A percentile compares a stretch with the other conserved stretches of the same genome.
Conservation (phyloP, 2,329 filamentous ascomycete species). For the Colletotrichum abscissum region DNA sequence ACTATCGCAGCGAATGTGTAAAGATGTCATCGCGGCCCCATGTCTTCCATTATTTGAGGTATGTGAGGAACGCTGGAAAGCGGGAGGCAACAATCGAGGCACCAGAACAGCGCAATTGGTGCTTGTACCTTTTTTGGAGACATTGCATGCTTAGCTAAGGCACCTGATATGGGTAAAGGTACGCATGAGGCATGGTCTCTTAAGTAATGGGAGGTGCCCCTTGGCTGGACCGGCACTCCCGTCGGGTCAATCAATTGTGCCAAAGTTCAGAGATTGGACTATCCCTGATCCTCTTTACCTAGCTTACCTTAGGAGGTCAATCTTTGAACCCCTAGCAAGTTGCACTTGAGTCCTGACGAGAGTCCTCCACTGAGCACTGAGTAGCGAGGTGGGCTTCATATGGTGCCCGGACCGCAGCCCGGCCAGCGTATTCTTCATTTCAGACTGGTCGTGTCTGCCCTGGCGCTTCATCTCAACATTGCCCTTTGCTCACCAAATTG, state of each 20-base stretch:
- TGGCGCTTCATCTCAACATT: background rate
- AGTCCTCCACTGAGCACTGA: too few relatives aligned
- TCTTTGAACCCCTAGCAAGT: too few relatives aligned
- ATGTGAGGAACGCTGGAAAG: background rate
- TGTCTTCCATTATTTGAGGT: background rate
- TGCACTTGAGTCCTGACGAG: too few relatives aligned
- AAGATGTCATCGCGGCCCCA: background rate
- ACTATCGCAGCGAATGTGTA: background rate
- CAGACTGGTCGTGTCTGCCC: background rate
- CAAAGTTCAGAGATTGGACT: background rate
- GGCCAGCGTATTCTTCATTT: background rate
- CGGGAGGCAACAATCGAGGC: background rate
- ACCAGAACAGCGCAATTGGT: background rate
- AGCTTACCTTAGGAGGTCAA: too few relatives aligned
- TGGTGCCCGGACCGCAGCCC: background rate
- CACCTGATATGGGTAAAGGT: too few relatives aligned
- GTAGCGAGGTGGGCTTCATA: background rate
- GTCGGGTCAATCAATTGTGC: background rate
- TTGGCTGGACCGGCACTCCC: constrained; percentile 5
- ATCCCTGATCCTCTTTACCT: background rate
- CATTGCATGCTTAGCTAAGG: background rate
- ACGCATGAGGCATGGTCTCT: too few relatives aligned
- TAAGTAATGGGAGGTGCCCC: background rate
- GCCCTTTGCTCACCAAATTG: background rate
- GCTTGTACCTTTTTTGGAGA: too few relatives aligned